These are phyloP conservation scores for Trifolium fragiferum DNA, from an alignment of 306 rosid species.

Conservation along the genomic window DNA sequence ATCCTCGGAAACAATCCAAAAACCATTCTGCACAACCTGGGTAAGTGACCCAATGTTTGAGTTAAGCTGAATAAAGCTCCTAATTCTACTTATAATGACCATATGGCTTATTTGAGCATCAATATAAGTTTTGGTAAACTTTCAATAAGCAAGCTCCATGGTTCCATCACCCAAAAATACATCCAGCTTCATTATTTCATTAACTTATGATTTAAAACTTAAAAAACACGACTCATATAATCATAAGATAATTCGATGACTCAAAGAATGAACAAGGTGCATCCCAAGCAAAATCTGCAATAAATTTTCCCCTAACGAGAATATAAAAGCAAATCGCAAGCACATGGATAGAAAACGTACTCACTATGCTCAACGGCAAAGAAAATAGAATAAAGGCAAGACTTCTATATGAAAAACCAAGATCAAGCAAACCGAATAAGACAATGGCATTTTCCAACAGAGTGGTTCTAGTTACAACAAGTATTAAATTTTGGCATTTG, in stretches of 20 bases:
- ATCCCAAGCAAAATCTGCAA: background rate
- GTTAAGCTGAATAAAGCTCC: background rate
- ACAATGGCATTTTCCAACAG: background rate
- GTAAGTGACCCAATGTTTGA: slow-evolving; percentile 62
- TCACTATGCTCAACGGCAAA: background rate
- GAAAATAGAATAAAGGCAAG: background rate
- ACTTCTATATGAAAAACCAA: background rate
- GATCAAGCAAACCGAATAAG: background rate
- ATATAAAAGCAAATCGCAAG: background rate
- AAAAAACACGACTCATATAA: background rate
- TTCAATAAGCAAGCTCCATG: background rate
- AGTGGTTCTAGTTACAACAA: background rate
- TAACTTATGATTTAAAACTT: background rate
- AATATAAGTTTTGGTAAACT: background rate
- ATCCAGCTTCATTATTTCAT: background rate
- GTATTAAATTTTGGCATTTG: background rate
- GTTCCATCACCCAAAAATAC: background rate
- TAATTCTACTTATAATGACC: background rate
- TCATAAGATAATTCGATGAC: background rate
- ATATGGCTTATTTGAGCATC: background rate
- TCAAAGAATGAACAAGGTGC: background rate
- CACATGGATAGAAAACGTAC: background rate
- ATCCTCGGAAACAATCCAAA: slow-evolving; percentile 91
- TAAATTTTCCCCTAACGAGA: background rate
- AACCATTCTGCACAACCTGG: slow-evolving; percentile 82